These are phyloP conservation scores for Pseudonitzschia pungens DNA, from an alignment of 108 stramenopile genomes.

Conservation along the genomic window DNA sequence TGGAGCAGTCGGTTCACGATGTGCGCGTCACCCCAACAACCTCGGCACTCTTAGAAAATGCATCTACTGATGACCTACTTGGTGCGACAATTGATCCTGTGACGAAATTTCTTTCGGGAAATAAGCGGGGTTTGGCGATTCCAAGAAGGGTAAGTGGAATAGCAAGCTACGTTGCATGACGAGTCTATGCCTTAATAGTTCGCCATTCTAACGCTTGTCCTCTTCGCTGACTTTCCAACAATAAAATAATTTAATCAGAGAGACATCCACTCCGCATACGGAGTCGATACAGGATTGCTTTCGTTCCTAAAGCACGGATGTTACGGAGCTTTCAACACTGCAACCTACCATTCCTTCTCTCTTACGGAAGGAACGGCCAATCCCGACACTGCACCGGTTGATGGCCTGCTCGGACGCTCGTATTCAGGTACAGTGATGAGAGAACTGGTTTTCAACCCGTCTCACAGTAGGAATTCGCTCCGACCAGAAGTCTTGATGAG, in stretches of 20 bases:
- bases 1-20: slow-evolving; percentile 10
- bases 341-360: neutral
- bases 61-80: neutral
- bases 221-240: neutral
- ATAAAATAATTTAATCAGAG: slow-evolving; percentile 1
- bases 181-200: neutral
- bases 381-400: neutral
- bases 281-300: slow-evolving; percentile 11
- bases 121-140: neutral
- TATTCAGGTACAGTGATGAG: neutral
- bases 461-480: neutral
- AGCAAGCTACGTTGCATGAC: neutral
- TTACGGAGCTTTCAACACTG: slow-evolving; percentile 2
- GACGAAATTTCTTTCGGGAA: neutral
- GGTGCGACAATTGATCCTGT: neutral
- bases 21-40: neutral
- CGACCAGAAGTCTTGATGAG: slow-evolving; percentile 3
- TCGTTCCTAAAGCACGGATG: slow-evolving; percentile 14
- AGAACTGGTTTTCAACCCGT: slow-evolving; percentile 11
- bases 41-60: neutral
- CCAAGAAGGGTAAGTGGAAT: slow-evolving; percentile 8
- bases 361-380: neutral
- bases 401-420: slow-evolving; percentile 2
- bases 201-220: neutral
- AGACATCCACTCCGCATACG: neutral